A percentile compares a stretch with the other conserved stretches of the same genome.
These are phyloP conservation scores for Luffa acutangula DNA, from an alignment of 306 rosid genomes.

Conservation along the genomic window DNA sequence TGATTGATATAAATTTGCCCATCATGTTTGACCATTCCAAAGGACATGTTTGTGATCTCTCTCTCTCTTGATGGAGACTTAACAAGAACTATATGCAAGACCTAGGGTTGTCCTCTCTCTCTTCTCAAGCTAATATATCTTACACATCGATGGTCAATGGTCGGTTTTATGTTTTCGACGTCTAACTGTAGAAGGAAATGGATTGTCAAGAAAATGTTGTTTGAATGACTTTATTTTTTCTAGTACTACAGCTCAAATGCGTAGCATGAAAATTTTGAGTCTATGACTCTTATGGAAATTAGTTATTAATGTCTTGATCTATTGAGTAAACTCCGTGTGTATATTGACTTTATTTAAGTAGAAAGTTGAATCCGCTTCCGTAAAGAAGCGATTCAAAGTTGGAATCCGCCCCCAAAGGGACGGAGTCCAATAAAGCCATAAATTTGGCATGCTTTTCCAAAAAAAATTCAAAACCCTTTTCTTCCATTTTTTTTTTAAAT, in stretches of 20 bases:
- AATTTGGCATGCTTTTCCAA: no score
- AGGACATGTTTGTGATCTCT: neutral
- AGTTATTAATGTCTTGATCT: no score
- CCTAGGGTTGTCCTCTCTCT: neutral
- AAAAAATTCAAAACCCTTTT: no score
- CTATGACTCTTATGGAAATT: no score
- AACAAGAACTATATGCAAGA: neutral
- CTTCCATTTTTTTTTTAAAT: no score
- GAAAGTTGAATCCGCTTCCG: no score
- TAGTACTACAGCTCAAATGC: neutral
- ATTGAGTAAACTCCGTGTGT: no score
- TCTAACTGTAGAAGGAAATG: neutral
- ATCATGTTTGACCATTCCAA: neutral
- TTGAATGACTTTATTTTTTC: neutral
- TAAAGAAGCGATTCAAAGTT: no score
- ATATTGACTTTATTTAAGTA: no score
- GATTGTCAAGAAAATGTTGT: neutral
- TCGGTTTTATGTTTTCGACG: neutral
- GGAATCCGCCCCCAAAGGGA: no score
- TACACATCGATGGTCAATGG: neutral
- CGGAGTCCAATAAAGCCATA: no score
- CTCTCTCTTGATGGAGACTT: neutral
- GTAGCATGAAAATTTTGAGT: no score
- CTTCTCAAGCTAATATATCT: neutral
- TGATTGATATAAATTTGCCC: neutral